Evolutionary conservation across 192 early-diverging fungal species (phyloP).

Genomic region (Phlyctochytrium bullatum): DNA sequence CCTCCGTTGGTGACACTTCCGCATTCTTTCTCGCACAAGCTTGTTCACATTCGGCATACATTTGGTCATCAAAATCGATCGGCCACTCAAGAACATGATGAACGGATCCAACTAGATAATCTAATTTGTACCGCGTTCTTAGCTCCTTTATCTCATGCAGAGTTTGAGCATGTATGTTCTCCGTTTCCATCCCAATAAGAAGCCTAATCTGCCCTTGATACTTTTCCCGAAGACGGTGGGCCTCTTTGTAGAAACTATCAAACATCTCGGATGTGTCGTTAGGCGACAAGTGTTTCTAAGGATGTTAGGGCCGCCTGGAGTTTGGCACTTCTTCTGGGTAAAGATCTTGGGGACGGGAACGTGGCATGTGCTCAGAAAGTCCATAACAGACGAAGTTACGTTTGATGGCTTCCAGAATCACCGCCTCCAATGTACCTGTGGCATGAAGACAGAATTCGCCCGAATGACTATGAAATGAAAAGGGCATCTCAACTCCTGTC

Average conservation of each 20-base stretch:
- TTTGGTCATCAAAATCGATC: constrained; percentile 73
- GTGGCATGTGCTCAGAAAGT: constrained; percentile 91
- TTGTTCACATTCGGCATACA: constrained; percentile 53
- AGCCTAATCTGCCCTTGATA: constrained; percentile 53
- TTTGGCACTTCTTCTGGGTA: constrained; percentile 83
- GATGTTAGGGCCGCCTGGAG: neutral
- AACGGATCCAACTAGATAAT: constrained; percentile 90
- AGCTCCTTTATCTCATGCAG: constrained; percentile 52
- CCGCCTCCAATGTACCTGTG: constrained; percentile 76
- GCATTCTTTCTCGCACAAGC: constrained; percentile 20
- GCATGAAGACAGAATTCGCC: constrained; percentile 96
- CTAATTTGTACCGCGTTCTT: constrained; percentile 49
- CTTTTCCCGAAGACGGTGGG: constrained; percentile 62
- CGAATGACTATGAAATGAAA: constrained; percentile 90
- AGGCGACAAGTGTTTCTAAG: constrained; percentile 64
- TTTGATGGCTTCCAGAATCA: constrained; percentile 73
- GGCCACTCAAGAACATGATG: constrained; percentile 84
- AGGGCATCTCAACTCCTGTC: constrained; percentile 53
- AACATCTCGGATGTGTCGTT: constrained; percentile 62
- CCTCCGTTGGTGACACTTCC: constrained; percentile 19
- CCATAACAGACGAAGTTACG: constrained; percentile 73
- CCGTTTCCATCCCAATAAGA: constrained; percentile 89
- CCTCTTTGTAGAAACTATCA: constrained; percentile 68
- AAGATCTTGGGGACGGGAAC: constrained; percentile 70
- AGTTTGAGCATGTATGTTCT: constrained; percentile 64